A percentile compares a stretch with the other conserved stretches of the same genome.
phyloP scores from a whole-genome alignment of 2,329 filamentous ascomycete genomes.

The Lomentospora prolificans region DNA sequence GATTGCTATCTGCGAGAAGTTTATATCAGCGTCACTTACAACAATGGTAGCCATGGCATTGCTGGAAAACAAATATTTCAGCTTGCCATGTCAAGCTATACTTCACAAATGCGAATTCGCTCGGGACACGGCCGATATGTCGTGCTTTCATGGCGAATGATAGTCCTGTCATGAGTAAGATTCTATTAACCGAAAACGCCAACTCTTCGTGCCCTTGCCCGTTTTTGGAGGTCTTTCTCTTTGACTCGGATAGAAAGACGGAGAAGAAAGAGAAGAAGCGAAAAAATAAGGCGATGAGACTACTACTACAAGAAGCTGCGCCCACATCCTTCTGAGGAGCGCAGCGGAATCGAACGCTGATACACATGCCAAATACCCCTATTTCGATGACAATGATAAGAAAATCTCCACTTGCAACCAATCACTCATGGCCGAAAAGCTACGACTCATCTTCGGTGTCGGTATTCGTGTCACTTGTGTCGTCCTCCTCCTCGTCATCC shows the following conservation, averaged over 20 bases:
- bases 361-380: conserved; percentile 2
- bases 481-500: conserved; percentile 56
- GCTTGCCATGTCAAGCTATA: no score
- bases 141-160: neutral
- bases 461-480: conserved; percentile 59
- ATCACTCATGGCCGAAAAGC: no score
- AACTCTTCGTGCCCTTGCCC: conserved; percentile 5
- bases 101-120: no score
- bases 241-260: neutral
- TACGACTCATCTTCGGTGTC: conserved; percentile 55
- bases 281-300: conserved; percentile 7
- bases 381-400: neutral
- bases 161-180: neutral
- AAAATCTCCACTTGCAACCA: neutral
- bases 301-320: conserved; percentile 6
- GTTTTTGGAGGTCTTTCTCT: conserved; percentile 1
- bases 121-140: no score
- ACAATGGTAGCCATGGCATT: no score
- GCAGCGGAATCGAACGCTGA: conserved; percentile 4
- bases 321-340: conserved; percentile 9
- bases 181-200: conserved; percentile 8
- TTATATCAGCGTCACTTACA: no score
- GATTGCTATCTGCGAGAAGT: no score
- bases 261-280: neutral
- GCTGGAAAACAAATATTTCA: no score